A percentile compares a stretch with the other conserved stretches of the same genome.
Conservation (phyloP, 768 basidiomycete species). For the Chiua virens region DNA sequence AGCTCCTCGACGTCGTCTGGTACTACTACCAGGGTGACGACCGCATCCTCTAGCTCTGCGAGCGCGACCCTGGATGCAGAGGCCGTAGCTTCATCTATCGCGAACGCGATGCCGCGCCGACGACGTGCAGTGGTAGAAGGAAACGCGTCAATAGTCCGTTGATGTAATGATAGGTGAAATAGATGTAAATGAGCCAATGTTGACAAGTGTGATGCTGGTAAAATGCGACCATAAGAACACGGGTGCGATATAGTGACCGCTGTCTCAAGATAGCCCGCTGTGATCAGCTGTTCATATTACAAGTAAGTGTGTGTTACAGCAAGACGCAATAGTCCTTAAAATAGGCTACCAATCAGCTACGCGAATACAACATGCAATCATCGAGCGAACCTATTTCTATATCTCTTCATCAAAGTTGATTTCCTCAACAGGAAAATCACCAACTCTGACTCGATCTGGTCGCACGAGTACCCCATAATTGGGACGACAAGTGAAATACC, state of each 20-base stretch:
- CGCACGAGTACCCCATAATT: conserved; percentile 89
- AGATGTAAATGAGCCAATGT: no score
- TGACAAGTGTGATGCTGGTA: no score
- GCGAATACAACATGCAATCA: neutral
- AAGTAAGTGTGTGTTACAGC: no score
- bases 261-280: no score
- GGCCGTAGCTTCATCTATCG: conserved; percentile 23
- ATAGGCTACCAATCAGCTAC: neutral
- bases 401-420: conserved; percentile 77
- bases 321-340: neutral
- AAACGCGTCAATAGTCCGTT: neutral
- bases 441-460: conserved; percentile 76
- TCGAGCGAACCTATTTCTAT: conserved; percentile 29
- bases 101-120: neutral
- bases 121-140: neutral
- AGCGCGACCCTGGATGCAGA: conserved; percentile 10
- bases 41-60: neutral
- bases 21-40: neutral
- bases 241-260: no score
- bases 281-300: no score
- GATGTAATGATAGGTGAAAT: neutral
- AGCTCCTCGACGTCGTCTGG: conserved; percentile 1
- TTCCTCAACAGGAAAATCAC: conserved; percentile 86
- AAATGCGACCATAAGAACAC: no score
- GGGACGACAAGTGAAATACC: conserved; percentile 80